These are phyloP conservation scores for Allantophomopsis cytisporea DNA, from an alignment of 2,329 filamentous ascomycete species.

Conservation along the genomic window DNA sequence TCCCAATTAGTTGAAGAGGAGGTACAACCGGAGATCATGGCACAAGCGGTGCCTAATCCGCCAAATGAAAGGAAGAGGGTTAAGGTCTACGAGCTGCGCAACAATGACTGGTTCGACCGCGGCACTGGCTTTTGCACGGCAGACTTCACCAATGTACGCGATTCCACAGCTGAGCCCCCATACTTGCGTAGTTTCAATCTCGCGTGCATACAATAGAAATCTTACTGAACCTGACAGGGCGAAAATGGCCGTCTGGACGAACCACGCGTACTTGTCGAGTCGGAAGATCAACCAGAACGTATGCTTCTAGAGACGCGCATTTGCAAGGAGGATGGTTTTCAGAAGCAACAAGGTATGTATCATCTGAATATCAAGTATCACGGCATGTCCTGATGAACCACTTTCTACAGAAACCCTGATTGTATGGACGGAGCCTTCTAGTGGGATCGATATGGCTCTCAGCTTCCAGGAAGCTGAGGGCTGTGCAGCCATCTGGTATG, in stretches of 20 bases:
- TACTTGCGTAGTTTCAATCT: not conserved
- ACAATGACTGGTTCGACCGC: constrained; percentile 98
- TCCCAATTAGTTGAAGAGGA: constrained; percentile 27
- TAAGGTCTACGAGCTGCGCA: constrained; percentile 96
- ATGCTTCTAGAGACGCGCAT: constrained; percentile 82
- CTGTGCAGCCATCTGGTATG: constrained; percentile 80
- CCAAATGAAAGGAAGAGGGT: constrained; percentile 60
- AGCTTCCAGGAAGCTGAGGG: constrained; percentile 97
- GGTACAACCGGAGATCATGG: constrained; percentile 54
- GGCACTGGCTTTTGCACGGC: constrained; percentile 93
- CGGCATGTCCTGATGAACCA: constrained; percentile 15
- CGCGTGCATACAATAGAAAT: not conserved
- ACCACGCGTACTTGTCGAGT: constrained; percentile 79
- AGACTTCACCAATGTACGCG: constrained; percentile 15
- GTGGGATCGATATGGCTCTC: constrained; percentile 88
- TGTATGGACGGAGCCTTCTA: constrained; percentile 83
- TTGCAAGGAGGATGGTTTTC: constrained; percentile 86
- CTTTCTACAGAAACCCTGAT: constrained; percentile 69
- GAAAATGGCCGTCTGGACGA: constrained; percentile 56
- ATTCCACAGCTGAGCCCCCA: not conserved
- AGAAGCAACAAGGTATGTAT: constrained; percentile 82
- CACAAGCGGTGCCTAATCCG: constrained; percentile 57
- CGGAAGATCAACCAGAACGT: constrained; percentile 78
- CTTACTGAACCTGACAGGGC: constrained; percentile 22
- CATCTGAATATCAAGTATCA: constrained; percentile 13